A percentile compares a stretch with the other conserved stretches of the same genome.
Conservation (phyloP, 1,139 yeast species). For the Candida glucosophila region DNA sequence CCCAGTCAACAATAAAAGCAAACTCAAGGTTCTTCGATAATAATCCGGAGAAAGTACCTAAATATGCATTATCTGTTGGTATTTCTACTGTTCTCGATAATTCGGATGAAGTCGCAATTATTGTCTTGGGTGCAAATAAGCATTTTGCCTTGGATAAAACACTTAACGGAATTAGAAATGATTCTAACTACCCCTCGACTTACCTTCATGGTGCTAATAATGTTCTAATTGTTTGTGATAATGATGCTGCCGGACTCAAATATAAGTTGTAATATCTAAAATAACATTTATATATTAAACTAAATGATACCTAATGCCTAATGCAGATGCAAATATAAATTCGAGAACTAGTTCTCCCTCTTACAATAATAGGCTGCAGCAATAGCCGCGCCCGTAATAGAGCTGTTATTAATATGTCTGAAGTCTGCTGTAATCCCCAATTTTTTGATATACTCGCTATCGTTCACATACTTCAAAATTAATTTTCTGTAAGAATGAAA, state of each 20-base stretch:
- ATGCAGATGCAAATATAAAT: not conserved
- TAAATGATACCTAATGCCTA: not conserved
- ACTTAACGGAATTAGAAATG: slow-evolving; percentile 25
- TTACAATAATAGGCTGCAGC: slow-evolving; percentile 32
- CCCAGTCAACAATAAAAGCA: slow-evolving; percentile 45
- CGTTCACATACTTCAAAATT: slow-evolving; percentile 23
- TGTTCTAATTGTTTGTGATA: slow-evolving; percentile 38
- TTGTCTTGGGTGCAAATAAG: slow-evolving; percentile 40
- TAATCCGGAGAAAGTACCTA: slow-evolving; percentile 43
- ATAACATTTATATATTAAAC: slow-evolving; percentile 2
- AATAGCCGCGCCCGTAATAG: slow-evolving; percentile 41
- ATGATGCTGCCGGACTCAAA: slow-evolving; percentile 32
- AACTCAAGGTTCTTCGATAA: slow-evolving; percentile 48
- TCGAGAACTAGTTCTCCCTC: not conserved
- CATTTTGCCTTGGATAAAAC: slow-evolving; percentile 37
- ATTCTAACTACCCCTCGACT: slow-evolving; percentile 34
- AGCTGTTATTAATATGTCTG: slow-evolving; percentile 32
- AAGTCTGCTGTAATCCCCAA: slow-evolving; percentile 27
- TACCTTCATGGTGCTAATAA: slow-evolving; percentile 40
- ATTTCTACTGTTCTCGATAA: slow-evolving; percentile 58
- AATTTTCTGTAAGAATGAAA: slow-evolving; percentile 25
- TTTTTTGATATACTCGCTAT: slow-evolving; percentile 16
- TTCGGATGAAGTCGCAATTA: slow-evolving; percentile 43
- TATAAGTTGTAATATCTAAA: slow-evolving; percentile 20
- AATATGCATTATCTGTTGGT: slow-evolving; percentile 49